Evolutionary conservation across 257 asterid species (phyloP).

Genomic region (Parsonsia alboflavescens): DNA sequence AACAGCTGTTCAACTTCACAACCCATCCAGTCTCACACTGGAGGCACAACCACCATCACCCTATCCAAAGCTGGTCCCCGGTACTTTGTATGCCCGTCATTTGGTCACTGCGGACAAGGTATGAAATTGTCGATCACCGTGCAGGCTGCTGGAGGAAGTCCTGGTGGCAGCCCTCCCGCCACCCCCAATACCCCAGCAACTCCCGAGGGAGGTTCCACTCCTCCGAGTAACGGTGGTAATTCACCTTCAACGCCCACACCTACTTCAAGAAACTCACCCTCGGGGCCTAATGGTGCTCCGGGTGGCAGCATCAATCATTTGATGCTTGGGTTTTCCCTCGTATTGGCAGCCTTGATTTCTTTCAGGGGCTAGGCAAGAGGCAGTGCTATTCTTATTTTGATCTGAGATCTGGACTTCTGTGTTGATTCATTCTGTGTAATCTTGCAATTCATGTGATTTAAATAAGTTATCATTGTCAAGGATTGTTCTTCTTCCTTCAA

Average conservation of each 20-base stretch:
- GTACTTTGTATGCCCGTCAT: constrained; percentile 49
- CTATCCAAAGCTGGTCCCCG: constrained; percentile 35
- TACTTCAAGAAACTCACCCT: constrained; percentile 14
- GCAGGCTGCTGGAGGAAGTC: constrained; percentile 21
- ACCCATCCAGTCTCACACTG: constrained; percentile 21
- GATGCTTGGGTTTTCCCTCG: constrained; percentile 30
- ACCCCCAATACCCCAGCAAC: constrained; percentile 22
- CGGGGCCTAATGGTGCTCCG: constrained; percentile 24
- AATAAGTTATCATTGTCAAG: constrained; percentile 2
- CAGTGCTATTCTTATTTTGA: constrained; percentile 40
- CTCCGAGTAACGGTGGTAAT: constrained; percentile 7
- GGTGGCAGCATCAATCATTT: constrained; percentile 22
- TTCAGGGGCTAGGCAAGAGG: constrained; percentile 64
- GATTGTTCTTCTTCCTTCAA: not conserved
- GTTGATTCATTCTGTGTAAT: constrained; percentile 1
- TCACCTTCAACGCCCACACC: constrained; percentile 19
- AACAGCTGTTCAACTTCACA: constrained; percentile 31
- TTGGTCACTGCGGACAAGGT: constrained; percentile 51
- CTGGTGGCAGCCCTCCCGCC: constrained; percentile 12
- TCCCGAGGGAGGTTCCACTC: constrained; percentile 8
- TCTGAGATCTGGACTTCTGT: not conserved
- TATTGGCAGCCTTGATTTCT: constrained; percentile 38
- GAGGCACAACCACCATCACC: constrained; percentile 38
- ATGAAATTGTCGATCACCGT: constrained; percentile 49
- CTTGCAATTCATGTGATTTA: constrained; percentile 3